Conservation (phyloP, 2,329 filamentous ascomycete species). For the Bipolaris gigantea region DNA sequence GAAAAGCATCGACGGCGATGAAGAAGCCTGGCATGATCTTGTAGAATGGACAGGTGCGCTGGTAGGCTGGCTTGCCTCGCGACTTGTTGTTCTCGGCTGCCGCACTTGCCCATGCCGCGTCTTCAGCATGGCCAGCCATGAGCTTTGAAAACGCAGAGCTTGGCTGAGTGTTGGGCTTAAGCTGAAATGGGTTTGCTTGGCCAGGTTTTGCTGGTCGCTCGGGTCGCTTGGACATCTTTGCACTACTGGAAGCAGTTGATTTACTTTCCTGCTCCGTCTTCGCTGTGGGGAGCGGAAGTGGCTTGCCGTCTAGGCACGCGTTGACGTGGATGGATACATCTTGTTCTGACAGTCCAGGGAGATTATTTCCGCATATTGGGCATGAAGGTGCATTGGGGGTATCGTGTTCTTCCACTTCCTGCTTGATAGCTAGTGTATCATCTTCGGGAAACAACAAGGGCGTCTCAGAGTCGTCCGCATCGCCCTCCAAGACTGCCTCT, state of each 20-base stretch:
- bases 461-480: slow-evolving; percentile 59
- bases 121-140: slow-evolving; percentile 90
- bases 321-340: slow-evolving; percentile 87
- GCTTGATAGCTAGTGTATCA: slow-evolving; percentile 11
- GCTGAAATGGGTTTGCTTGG: slow-evolving; percentile 75
- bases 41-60: slow-evolving; percentile 95
- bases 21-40: slow-evolving; percentile 94
- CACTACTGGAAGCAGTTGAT: slow-evolving; percentile 17
- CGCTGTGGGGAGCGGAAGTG: slow-evolving; percentile 57
- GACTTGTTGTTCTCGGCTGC: slow-evolving; percentile 77
- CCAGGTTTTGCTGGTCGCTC: slow-evolving; percentile 71
- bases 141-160: slow-evolving; percentile 84
- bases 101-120: slow-evolving; percentile 84
- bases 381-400: slow-evolving; percentile 54
- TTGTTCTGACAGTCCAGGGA: slow-evolving; percentile 60
- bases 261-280: slow-evolving; percentile 13
- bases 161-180: slow-evolving; percentile 44
- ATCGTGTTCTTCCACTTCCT: slow-evolving; percentile 1
- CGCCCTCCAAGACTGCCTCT: slow-evolving; percentile 46
- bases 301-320: slow-evolving; percentile 82
- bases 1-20: slow-evolving; percentile 94
- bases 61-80: slow-evolving; percentile 81
- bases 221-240: slow-evolving; percentile 67
- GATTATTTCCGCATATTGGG: slow-evolving; percentile 73
- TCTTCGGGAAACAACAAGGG: slow-evolving; percentile 36